These are phyloP conservation scores for Taiozyma onychis DNA, from an alignment of 1,139 yeast species.

Conservation along the genomic window DNA sequence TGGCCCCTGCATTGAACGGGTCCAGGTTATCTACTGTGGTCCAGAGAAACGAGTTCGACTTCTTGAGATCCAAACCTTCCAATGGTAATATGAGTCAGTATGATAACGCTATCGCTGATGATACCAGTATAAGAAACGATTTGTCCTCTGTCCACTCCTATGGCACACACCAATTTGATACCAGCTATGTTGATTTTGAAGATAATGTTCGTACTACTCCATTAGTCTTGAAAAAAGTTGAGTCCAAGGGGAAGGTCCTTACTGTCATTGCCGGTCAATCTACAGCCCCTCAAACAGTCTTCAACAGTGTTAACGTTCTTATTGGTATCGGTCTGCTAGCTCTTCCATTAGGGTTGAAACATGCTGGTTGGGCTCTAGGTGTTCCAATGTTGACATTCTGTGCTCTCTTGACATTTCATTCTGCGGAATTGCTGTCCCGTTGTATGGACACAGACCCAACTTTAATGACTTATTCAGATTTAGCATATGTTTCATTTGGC, in stretches of 20 bases:
- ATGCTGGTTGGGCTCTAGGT: constrained; percentile 74
- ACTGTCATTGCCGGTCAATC: constrained; percentile 80
- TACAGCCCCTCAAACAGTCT: constrained; percentile 71
- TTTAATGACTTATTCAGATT: constrained; percentile 82
- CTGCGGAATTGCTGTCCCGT: constrained; percentile 61
- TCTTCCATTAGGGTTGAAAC: constrained; percentile 62
- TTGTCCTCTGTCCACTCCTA: constrained; percentile 18
- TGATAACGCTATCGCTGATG: constrained; percentile 27
- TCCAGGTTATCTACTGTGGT: constrained; percentile 54
- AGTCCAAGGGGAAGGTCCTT: constrained; percentile 70
- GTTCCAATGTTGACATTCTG: constrained; percentile 44
- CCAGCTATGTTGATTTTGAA: constrained; percentile 22
- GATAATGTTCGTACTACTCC: constrained; percentile 51
- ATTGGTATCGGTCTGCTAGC: constrained; percentile 76
- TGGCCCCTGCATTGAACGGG: constrained; percentile 62
- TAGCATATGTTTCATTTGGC: constrained; percentile 75
- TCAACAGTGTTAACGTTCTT: constrained; percentile 70
- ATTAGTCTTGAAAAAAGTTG: constrained; percentile 57
- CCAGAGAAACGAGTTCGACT: constrained; percentile 25
- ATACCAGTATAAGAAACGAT: constrained; percentile 18
- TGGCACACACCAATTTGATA: constrained; percentile 23
- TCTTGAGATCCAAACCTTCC: constrained; percentile 22
- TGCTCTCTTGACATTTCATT: constrained; percentile 58
- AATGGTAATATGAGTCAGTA: constrained; percentile 23
- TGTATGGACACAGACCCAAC: constrained; percentile 72